These are phyloP conservation scores for Ganoderma lingzhi DNA, from an alignment of 1,284 basidiomycete species.

Conservation along the genomic window DNA sequence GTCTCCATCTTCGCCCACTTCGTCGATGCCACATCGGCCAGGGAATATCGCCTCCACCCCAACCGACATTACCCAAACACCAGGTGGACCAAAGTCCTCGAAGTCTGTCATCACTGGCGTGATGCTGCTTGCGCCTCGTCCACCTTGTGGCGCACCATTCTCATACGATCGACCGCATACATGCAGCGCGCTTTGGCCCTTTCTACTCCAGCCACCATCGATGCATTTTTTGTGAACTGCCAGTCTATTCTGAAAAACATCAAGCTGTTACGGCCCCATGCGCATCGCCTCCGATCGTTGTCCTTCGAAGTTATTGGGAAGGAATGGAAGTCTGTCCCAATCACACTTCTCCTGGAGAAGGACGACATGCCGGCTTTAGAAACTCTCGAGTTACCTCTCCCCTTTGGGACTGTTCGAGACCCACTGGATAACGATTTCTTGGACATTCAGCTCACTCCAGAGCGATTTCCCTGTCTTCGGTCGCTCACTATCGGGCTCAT, in stretches of 20 bases:
- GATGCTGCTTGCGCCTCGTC: neutral
- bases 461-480: neutral
- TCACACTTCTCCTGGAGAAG: neutral
- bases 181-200: neutral
- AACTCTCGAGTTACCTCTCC: neutral
- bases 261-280: neutral
- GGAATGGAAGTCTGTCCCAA: neutral
- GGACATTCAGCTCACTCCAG: neutral
- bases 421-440: neutral
- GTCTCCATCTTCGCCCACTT: constrained; percentile 4
- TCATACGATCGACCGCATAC: neutral
- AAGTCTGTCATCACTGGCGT: neutral
- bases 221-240: neutral
- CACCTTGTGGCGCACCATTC: neutral
- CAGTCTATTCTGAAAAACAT: neutral
- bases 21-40: neutral
- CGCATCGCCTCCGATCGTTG: neutral
- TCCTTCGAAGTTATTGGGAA: neutral
- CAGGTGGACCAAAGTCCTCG: neutral
- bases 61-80: neutral
- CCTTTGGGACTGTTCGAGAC: no score
- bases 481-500: neutral
- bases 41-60: neutral
- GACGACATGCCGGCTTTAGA: neutral
- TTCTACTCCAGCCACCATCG: neutral